phyloP scores from a whole-genome alignment of 345 rosid genomes.

The Citrus inodora region DNA sequence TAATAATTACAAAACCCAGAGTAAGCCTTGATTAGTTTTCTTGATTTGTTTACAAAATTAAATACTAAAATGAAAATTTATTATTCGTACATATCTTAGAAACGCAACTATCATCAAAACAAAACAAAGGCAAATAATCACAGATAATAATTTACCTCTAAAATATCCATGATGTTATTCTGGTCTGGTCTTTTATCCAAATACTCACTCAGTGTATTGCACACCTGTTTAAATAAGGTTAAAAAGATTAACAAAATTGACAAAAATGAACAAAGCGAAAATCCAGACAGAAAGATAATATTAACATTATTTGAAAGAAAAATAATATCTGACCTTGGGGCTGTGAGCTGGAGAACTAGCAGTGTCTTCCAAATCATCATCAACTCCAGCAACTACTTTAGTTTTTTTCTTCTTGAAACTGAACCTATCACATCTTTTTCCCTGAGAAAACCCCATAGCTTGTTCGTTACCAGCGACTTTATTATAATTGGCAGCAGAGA shows the following conservation, averaged over 20 bases:
- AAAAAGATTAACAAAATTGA: neutral
- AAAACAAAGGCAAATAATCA: neutral
- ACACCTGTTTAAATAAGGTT: constrained; percentile 20
- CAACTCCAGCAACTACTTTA: constrained; percentile 17
- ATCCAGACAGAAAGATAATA: neutral
- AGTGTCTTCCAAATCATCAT: constrained; percentile 58
- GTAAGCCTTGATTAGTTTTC: neutral
- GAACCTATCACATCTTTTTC: constrained; percentile 11
- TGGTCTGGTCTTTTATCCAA: constrained; percentile 24
- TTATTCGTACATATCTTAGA: neutral
- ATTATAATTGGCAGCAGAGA: constrained; percentile 20
- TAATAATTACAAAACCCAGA: neutral
- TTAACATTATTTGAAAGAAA: too few relatives aligned
- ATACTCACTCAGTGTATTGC: constrained; percentile 21
- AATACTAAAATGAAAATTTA: too few relatives aligned
- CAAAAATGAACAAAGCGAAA: neutral
- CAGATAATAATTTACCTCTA: constrained; percentile 13
- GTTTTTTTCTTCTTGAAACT: constrained; percentile 35
- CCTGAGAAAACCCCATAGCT: neutral
- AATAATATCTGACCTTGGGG: constrained; percentile 34
- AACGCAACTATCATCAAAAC: too few relatives aligned
- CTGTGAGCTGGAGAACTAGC: constrained; percentile 53
- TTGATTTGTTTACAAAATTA: too few relatives aligned
- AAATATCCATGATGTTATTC: constrained; percentile 18
- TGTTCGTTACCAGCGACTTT: neutral